phyloP scores from a whole-genome alignment of 2,329 filamentous ascomycete genomes.

The Eurotiales sp. region DNA sequence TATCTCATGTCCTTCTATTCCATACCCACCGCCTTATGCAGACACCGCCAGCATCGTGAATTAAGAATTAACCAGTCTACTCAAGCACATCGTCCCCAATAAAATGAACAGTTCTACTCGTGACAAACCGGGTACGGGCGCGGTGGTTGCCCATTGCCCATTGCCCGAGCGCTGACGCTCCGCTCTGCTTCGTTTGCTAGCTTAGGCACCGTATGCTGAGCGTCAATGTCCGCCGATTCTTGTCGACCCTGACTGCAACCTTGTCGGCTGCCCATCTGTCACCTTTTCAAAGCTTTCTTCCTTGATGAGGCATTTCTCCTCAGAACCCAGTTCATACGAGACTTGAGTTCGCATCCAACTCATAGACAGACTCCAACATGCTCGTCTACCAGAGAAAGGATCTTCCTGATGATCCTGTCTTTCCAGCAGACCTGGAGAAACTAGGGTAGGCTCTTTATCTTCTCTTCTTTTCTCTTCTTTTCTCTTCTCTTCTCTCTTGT shows the following conservation, averaged over 20 bases:
- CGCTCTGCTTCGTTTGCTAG: constrained; percentile 1
- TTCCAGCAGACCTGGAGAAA: constrained; percentile 60
- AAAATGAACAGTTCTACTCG: too few relatives aligned
- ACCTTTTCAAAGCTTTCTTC: background rate
- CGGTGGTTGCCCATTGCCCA: background rate
- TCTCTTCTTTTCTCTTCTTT: background rate
- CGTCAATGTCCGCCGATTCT: too few relatives aligned
- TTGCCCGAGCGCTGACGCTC: background rate
- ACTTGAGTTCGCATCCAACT: too few relatives aligned
- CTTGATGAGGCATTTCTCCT: background rate
- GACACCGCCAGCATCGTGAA: too few relatives aligned
- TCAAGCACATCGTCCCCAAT: too few relatives aligned
- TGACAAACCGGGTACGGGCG: background rate
- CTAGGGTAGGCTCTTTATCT: constrained; percentile 65
- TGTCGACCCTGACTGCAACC: background rate
- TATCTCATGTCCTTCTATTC: background rate
- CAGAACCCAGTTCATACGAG: too few relatives aligned
- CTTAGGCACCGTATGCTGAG: constrained; percentile 1
- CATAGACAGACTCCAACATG: too few relatives aligned
- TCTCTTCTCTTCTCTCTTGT: background rate
- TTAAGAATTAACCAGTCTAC: too few relatives aligned
- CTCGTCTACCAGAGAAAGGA: constrained; percentile 67
- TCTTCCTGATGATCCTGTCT: constrained; percentile 67
- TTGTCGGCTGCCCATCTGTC: too few relatives aligned
- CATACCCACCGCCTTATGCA: too few relatives aligned